Percentiles rank a stretch among this genome's conserved stretches.
phyloP scores from a whole-genome alignment of 2,329 filamentous ascomycete species.

The Hypoxylon sp. region DNA sequence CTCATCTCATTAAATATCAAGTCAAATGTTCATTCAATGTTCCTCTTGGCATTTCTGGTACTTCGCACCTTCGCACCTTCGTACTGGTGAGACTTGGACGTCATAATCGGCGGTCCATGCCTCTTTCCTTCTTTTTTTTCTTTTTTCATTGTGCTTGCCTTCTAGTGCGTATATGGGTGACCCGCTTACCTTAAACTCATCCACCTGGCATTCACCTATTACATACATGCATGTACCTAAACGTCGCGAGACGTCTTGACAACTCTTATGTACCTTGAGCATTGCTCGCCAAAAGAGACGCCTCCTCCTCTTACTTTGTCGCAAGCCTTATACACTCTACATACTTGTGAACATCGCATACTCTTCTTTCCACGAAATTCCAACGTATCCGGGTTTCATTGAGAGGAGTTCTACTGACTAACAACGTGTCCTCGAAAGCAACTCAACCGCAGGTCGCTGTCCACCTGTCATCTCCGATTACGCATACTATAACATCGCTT shows the following conservation, averaged over 20 bases:
- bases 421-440: constrained; percentile 25
- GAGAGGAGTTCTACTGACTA: constrained; percentile 21
- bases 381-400: not conserved
- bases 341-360: constrained; percentile 15
- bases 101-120: constrained; percentile 26
- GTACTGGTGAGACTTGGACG: constrained; percentile 17
- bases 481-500: constrained; percentile 37
- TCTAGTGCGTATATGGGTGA: not conserved
- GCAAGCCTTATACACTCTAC: constrained; percentile 19
- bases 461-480: constrained; percentile 40
- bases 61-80: not conserved
- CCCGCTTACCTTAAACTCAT: not conserved
- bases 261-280: constrained; percentile 17
- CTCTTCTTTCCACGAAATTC: not conserved
- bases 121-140: constrained; percentile 7
- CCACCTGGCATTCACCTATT: constrained; percentile 7
- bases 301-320: constrained; percentile 12
- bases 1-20: constrained; percentile 8
- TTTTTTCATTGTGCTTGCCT: constrained; percentile 8
- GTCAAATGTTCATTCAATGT: constrained; percentile 7
- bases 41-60: constrained; percentile 5
- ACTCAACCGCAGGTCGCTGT: constrained; percentile 24
- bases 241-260: constrained; percentile 15
- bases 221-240: constrained; percentile 20
- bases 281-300: constrained; percentile 31